These are phyloP conservation scores for Russula olivacea DNA, from an alignment of 768 basidiomycete species.

Conservation along the genomic window DNA sequence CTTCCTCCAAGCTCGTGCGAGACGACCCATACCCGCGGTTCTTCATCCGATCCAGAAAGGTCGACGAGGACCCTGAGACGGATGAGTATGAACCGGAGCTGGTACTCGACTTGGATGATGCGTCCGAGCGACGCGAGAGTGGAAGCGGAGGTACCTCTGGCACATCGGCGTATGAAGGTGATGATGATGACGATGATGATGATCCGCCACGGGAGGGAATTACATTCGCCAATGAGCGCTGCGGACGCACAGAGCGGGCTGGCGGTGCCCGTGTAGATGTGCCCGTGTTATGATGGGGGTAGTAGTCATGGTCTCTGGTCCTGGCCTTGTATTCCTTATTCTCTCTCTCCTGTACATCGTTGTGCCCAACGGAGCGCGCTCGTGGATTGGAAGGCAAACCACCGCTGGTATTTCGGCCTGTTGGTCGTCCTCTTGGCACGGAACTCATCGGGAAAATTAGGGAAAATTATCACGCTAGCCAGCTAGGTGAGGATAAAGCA, in stretches of 20 bases:
- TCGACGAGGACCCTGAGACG: constrained; percentile 25
- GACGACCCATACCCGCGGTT: constrained; percentile 27
- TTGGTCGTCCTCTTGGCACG: constrained; percentile 7
- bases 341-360: constrained; percentile 5
- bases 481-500: constrained; percentile 5
- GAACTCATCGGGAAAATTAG: constrained; percentile 18
- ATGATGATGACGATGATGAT: background rate
- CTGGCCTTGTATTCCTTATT: constrained; percentile 4
- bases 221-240: constrained; percentile 26
- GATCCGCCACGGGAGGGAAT: constrained; percentile 11
- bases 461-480: constrained; percentile 8
- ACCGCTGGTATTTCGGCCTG: constrained; percentile 6
- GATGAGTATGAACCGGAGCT: constrained; percentile 31
- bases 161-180: background rate
- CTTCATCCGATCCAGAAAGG: constrained; percentile 37
- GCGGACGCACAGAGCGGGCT: constrained; percentile 24
- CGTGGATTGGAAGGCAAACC: constrained; percentile 40
- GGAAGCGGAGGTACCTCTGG: constrained; percentile 26
- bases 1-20: constrained; percentile 42
- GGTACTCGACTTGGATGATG: constrained; percentile 22
- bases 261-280: background rate
- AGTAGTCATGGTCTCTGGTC: constrained; percentile 16
- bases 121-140: constrained; percentile 12
- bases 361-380: constrained; percentile 34
- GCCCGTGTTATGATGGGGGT: constrained; percentile 9